Base-by-base conservation (phyloP, 2,329 filamentous ascomycete genomes). In the Arthrobotrys conoides region DNA sequence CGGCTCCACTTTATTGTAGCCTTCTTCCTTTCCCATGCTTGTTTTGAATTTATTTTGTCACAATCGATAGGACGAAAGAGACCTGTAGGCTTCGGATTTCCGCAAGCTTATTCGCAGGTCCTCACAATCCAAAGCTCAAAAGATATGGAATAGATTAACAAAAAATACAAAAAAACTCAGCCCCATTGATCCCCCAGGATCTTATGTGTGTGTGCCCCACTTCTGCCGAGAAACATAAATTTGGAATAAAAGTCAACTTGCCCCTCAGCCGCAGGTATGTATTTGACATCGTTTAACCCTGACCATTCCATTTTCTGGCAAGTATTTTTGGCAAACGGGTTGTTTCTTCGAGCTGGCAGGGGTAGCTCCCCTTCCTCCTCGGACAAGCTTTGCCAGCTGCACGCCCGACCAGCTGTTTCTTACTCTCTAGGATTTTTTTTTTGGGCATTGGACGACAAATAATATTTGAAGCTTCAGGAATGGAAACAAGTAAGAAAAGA, bases 311-410 rank as follows among this genome's bases (percentile, higher is more conserved):
- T 41, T 55, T 72, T 77, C 75, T 59, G 75, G 75, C 68, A 72
- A 72, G 68, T 78, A 72, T 78, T 78, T 78, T 72, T 78, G 75
- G 75, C 68, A 72, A 78, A 78, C 68, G 18, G 18, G 6, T 36
- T 72, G n/a, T 78, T 78, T 72, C 72, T 68, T 68, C 67, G 64
- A 72, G 71, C 67, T 14, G 18, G 20, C 75, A 44, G 51, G 73
- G 73, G 73, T 67, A 77, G 73, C 73, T 73, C n/a, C 14, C 27
- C 73, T 73, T 18, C 14, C 27, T 30, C 5, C 33, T 10, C 33
- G 46, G 68, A 63, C 63, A 64, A 72, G 68, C 51, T 64, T 72
- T 78, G 1, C 8, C 9, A 12, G 33, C 33, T 69, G 44, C 14
- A 16, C 12, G 12, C 22, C 27, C 27, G 27, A 3, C 22, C n/a